Evolutionary conservation across 441 rosid species (phyloP), one percentile per base, ranked within the genome.

Genomic region (Pelargonium exstipulatum): DNA sequence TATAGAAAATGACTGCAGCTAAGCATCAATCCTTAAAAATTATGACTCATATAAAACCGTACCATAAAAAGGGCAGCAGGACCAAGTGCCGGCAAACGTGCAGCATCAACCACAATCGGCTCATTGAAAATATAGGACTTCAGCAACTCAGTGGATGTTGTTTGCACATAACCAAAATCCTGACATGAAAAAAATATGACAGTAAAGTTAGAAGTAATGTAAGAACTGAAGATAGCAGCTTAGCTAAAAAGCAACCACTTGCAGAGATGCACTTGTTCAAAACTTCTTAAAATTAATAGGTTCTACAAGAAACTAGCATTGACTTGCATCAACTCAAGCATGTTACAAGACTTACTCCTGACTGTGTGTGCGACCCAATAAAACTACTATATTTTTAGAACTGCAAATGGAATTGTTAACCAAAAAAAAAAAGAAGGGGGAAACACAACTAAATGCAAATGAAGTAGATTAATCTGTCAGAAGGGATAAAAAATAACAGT

Each of bases 41-140:
- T 32, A 32, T 32, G 35, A 17, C 7, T 5, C 55, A 57, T 63
- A 71, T 6, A 6, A 57, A 22, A 69, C 10, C 48, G 68, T 86
- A 94, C 98, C 83, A 84, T 90, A 82, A 94, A 94, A 74, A 91
- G 85, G 75, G 94, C 84, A 79, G 96, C 96, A 48, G 98, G 97
- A 69, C 86, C 90, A 67, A 91, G 84, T 63, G 98, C 90, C 55
- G 87, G 98, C 80, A 90, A 75, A 40, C 87, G 96, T 16, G 92
- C 74, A 79, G 88, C 83, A 77, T 91, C 91, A 72, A 89, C 77
- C 73, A 88, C 85, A 76, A 94, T 88, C 64, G 97, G 98, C 83
- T 94, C 98, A 46, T 89, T 87, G 76, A 87, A 87, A 16, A 89
- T 82, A 71, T 83, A 87, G 64, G 95, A 85, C 66, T 89, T 89